Evolutionary conservation across 441 rosid species (phyloP), one percentile per base, ranked within the genome.

Genomic region (Adansonia rubrostipa): DNA sequence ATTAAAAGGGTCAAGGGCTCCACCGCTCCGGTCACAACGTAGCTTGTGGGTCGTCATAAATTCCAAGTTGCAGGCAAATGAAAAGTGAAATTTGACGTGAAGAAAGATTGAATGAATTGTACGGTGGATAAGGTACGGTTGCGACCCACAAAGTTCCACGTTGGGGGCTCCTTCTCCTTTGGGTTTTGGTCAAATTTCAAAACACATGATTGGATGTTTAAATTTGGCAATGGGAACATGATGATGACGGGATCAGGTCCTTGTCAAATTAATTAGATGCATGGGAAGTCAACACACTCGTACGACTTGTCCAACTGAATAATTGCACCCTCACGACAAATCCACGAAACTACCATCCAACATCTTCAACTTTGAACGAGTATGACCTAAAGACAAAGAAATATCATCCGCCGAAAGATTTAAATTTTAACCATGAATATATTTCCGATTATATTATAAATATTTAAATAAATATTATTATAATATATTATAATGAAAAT

Each of bases 121-220:
- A 82, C 86, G 87, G 85, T 36, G 75, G 72, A 74, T 51, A 45
- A 72, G 42, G 86, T 84, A 81, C 83, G 84, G 84, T 77, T 24
- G 75, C 45, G 66, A 47, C 80, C 71, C 78, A 66, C 82, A 15
- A 20, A 19, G 62, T 42, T 83, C 81, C 73, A 76, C 79, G 78
- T 74, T 68, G 11, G 9, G 19, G 47, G 54, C 3, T 10, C 54
- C 5, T 3, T 10, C 54, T 7, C 6, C 28, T 9, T 9, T 28
- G 47, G 14, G 7, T 4, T 17, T 2, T 3, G 28, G 28, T 24
- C 28, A 60, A 9, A 36, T 6, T 6, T 50, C 54, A 50, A 1
- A 40, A 24, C 71, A 67, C 69, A 54, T 77, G 17, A 81, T 77
- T 74, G 65, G 57, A 69, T 44, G 63, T 9, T 5, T 17, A 9